A percentile compares a stretch with the other conserved stretches of the same genome.
phyloP scores from a whole-genome alignment of 805 yeast genomes.

The Zygoascus ofunaensis region DNA sequence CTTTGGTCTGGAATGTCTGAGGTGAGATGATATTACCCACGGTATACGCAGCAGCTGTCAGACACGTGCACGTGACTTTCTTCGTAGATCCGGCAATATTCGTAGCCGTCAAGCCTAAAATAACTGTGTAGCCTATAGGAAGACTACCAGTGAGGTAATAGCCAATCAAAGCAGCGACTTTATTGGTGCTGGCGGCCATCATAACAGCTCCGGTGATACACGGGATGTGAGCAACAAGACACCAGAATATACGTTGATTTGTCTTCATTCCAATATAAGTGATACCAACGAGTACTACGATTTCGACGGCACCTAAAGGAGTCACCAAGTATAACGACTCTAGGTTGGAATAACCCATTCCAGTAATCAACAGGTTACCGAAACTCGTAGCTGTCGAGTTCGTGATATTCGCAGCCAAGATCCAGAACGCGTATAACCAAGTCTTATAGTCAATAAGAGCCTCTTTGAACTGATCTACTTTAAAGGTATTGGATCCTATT shows the following conservation, averaged over 20 bases:
- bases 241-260: constrained; percentile 19
- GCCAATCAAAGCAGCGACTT: constrained; percentile 34
- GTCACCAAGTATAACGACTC: constrained; percentile 36
- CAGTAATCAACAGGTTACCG: constrained; percentile 29
- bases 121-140: constrained; percentile 30
- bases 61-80: constrained; percentile 48
- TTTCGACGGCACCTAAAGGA: constrained; percentile 46
- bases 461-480: constrained; percentile 37
- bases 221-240: constrained; percentile 44
- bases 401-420: constrained; percentile 17
- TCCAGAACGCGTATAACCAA: constrained; percentile 18
- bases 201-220: constrained; percentile 36
- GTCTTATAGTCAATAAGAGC: constrained; percentile 36
- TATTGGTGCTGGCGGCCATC: constrained; percentile 36
- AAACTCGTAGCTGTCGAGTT: constrained; percentile 7
- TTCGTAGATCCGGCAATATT: constrained; percentile 67
- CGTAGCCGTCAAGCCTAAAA: constrained; percentile 31
- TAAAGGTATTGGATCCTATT: constrained; percentile 33
- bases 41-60: constrained; percentile 54
- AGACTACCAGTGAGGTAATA: constrained; percentile 32
- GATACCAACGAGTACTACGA: constrained; percentile 20
- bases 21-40: constrained; percentile 69
- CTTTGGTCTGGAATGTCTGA: constrained; percentile 48
- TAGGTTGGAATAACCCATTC: constrained; percentile 22
- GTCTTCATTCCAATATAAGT: constrained; percentile 21